Base-by-base conservation (phyloP, 345 rosid species). In the Populus pruinosa region DNA sequence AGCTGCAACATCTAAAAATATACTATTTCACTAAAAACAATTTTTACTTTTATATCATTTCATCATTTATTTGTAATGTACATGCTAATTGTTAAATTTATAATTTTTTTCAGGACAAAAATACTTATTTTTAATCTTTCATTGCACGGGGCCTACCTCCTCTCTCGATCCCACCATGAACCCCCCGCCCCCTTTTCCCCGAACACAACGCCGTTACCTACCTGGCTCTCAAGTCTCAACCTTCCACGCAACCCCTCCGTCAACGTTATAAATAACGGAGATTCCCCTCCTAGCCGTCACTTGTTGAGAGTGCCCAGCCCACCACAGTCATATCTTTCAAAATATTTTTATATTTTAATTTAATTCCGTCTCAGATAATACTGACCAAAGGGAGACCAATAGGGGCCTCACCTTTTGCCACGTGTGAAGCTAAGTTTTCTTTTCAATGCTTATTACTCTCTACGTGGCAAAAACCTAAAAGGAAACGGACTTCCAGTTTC, bases 361-460 rank as follows among this genome's bases (percentile, higher is more conserved):
- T 5, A 44, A 21, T 13, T 6, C 31, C 4, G 8, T n/a, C 23
- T 59, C 38, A 8, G 87, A 83, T 83, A 82, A 81, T 80, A 41
- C 73, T 10, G 31, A 67, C 73, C 76, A 78, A 87, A 85, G 84
- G 82, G 87, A 67, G 53, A 82, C 87, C 84, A 86, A 84, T 77
- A 74, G 41, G 21, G 38, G 47, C 73, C 76, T 59, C n/a, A 31
- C 39, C 5, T 49, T 79, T 38, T 33, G 71, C 90, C 86, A 86
- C 86, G 83, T 82, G 11, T 53, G 82, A 76, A 68, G 49, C 18
- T 56, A 4, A 12, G 1, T 18, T n/a, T 44, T 67, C 31, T 50
- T 12, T 25, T 35, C 13, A 1, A 31, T 64, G 78, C 71, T 16
- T 10, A 10, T 59, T 59, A 59, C 12, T 43, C 11, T 59, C 64